Base-by-base conservation (phyloP, 2,329 filamentous ascomycete species). In the Pezicula radicicola region DNA sequence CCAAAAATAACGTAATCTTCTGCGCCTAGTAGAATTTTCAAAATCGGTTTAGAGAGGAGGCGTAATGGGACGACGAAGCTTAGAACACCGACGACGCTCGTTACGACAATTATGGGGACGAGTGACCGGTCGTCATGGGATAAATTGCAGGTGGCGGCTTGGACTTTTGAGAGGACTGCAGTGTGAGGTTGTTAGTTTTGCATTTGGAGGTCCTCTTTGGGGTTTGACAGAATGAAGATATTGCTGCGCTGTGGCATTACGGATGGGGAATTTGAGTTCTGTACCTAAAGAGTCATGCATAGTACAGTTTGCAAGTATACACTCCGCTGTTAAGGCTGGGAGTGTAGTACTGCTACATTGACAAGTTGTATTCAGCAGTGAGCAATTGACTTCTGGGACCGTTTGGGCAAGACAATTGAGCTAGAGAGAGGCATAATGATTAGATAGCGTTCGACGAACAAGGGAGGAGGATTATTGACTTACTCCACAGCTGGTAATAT, bases 241-340 rank as follows among this genome's bases (percentile, higher is more conserved):
- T 3, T 10, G 30, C 12, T 10, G 10, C 9, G 30, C 3, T 33
- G 30, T 33, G 12, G 4, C 8, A 12, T 33, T 25, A 25, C 25
- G 4, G 25, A 7, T 25, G 25, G 25, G 4, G 30, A 7, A 33
- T 12, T 33, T 33, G 25, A 25, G 25, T 25, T 25, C 6, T 25
- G 25, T 33, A 39, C 42, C 30, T 13, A 50, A n/a, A 15, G 30
- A 7, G 15, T 54, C 51, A 13, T 50, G 48, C 43, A 54, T 50
- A 28, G 51, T 54, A 44, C 51, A 54, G 39, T 48, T 54, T 43
- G 18, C 10, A 5, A 43, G 12, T 28, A 54, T 43, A 33, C 51
- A 54, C 30, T 28, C 9, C 5, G 43, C 30, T 19, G 42, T 46
- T n/a, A 49, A 43, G 3, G 19, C 28, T 28, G 28, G 33, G 2